Conservation (phyloP, 345 rosid genomes). For the Ceriops decandra region DNA sequence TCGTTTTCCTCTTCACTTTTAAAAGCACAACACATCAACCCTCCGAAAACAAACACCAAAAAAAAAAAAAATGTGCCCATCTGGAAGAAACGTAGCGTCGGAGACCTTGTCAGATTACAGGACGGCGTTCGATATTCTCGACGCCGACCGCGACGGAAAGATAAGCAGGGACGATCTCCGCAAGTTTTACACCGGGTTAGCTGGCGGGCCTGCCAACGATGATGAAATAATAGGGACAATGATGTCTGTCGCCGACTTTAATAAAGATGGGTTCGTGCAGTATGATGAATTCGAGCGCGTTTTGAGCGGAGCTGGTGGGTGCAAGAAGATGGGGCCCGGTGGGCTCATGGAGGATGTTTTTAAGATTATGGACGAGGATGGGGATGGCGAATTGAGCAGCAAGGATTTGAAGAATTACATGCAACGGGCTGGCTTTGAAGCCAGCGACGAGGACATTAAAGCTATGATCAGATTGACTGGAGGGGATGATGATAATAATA, state of each 20-base stretch:
- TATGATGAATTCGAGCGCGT: conserved; percentile 81
- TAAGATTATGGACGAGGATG: conserved; percentile 75
- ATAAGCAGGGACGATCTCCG: conserved; percentile 73
- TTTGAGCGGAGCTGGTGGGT: conserved; percentile 12
- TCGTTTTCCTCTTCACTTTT: not conserved
- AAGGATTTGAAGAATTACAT: conserved; percentile 62
- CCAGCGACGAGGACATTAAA: conserved; percentile 56
- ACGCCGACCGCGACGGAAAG: conserved; percentile 84
- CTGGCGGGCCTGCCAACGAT: conserved; percentile 21
- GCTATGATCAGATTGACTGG: conserved; percentile 77
- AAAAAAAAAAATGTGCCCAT: conserved; percentile 21
- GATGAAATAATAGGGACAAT: conserved; percentile 55
- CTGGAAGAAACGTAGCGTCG: conserved; percentile 11
- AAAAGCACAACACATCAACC: not conserved
- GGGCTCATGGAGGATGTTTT: conserved; percentile 48
- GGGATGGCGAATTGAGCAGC: conserved; percentile 68
- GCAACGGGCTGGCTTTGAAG: conserved; percentile 60
- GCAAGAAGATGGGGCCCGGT: not conserved
- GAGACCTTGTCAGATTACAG: conserved; percentile 29
- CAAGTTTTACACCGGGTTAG: conserved; percentile 47
- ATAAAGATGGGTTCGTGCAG: conserved; percentile 77
- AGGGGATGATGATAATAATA: conserved; percentile 24
- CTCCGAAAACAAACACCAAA: too few species aligned
- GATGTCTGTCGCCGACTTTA: conserved; percentile 73
- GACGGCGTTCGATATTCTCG: conserved; percentile 76